phyloP scores from a whole-genome alignment of 2,329 filamentous ascomycete species.

The Helotiales sp. region DNA sequence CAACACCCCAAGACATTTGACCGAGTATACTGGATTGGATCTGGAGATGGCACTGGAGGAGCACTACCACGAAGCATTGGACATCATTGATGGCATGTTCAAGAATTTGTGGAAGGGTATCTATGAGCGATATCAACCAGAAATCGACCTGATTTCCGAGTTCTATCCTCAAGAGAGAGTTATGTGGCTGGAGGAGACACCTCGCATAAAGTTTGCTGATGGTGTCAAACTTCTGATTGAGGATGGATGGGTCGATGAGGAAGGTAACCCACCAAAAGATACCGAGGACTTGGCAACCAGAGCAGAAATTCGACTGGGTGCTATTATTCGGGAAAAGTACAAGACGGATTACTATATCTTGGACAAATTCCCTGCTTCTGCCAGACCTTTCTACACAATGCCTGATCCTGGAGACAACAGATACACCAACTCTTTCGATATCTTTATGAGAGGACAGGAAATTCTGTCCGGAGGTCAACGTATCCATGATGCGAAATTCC shows the following conservation, averaged over 20 bases:
- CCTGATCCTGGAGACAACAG: constrained; percentile 73
- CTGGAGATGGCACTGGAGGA: constrained; percentile 90
- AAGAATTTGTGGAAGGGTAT: constrained; percentile 78
- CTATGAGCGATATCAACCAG: constrained; percentile 69
- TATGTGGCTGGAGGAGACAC: constrained; percentile 84
- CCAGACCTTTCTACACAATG: constrained; percentile 91
- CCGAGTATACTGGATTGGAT: constrained; percentile 92
- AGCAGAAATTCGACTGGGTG: constrained; percentile 84
- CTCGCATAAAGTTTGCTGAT: constrained; percentile 78
- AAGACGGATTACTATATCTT: constrained; percentile 91
- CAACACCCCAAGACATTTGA: constrained; percentile 92
- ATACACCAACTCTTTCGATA: constrained; percentile 91
- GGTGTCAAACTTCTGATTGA: constrained; percentile 81
- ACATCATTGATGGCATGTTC: constrained; percentile 77
- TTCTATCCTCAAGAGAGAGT: constrained; percentile 88
- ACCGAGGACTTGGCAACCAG: constrained; percentile 83
- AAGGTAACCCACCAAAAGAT: constrained; percentile 71
- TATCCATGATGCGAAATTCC: constrained; percentile 78
- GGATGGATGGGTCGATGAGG: constrained; percentile 76
- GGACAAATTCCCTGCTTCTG: constrained; percentile 87
- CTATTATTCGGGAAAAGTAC: constrained; percentile 85
- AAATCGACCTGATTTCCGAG: constrained; percentile 79
- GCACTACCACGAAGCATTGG: constrained; percentile 87
- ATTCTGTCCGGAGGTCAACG: constrained; percentile 92
- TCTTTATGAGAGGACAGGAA: constrained; percentile 91